These are phyloP conservation scores for Trifolium pratense DNA, from an alignment of 306 rosid genomes.

Conservation along the genomic window DNA sequence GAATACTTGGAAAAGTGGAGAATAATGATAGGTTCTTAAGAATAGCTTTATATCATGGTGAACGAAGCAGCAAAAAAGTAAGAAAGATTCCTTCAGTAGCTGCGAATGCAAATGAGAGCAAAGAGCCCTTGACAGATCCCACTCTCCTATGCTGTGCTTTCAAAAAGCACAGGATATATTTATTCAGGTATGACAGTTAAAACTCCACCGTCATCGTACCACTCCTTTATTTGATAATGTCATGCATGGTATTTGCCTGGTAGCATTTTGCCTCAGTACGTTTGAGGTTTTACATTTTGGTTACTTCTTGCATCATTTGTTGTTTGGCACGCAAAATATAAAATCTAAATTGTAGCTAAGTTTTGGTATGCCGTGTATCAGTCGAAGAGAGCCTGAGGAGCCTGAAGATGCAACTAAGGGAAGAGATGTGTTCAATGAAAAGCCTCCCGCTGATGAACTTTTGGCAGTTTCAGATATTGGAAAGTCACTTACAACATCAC, in stretches of 20 bases:
- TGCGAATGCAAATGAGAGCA: constrained; percentile 91
- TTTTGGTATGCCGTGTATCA: constrained; percentile 43
- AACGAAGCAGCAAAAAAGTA: constrained; percentile 79
- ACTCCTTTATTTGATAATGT: constrained; percentile 2
- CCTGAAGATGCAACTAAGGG: constrained; percentile 99
- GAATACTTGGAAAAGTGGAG: constrained; percentile 97
- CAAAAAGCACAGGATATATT: constrained; percentile 94
- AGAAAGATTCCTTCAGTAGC: constrained; percentile 92
- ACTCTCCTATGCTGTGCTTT: constrained; percentile 96
- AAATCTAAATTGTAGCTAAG: constrained; percentile 34
- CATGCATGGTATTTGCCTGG: neutral
- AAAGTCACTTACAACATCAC: constrained; percentile 85
- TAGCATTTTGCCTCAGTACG: constrained; percentile 30
- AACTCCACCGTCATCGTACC: constrained; percentile 7
- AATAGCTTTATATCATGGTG: constrained; percentile 91
- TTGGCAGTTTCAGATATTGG: constrained; percentile 96
- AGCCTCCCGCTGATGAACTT: constrained; percentile 97
- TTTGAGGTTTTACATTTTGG: constrained; percentile 23
- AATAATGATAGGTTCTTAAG: constrained; percentile 92
- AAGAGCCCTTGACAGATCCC: constrained; percentile 95
- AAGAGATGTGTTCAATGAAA: constrained; percentile 96
- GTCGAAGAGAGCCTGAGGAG: constrained; percentile 99
- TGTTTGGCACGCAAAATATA: constrained; percentile 26
- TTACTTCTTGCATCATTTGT: constrained; percentile 20
- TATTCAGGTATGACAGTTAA: constrained; percentile 70